These are phyloP conservation scores for Tylopilus cervinicoccineus DNA, from an alignment of 768 basidiomycete genomes.

Conservation along the genomic window DNA sequence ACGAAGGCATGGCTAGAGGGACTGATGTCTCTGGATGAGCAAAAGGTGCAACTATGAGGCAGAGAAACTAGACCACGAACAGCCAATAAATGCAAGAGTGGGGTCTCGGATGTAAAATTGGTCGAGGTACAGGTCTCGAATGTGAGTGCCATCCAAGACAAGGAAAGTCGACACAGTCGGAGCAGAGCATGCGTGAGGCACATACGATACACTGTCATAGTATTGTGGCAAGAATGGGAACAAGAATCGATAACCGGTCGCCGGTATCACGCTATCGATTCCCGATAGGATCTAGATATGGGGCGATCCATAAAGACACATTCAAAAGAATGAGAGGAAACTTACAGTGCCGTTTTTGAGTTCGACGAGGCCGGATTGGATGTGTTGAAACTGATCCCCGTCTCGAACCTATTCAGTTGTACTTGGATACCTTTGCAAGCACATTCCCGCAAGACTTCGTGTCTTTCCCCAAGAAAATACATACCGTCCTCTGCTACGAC, in stretches of 20 bases:
- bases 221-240: constrained; percentile 17
- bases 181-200: background rate
- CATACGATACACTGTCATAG: constrained; percentile 10
- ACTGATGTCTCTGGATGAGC: background rate
- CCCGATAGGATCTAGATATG: background rate
- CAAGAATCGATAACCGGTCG: constrained; percentile 11
- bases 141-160: background rate
- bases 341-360: constrained; percentile 16
- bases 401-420: background rate
- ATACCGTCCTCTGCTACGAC: constrained; percentile 6
- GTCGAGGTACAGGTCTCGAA: constrained; percentile 16
- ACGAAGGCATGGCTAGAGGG: background rate
- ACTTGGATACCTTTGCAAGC: constrained; percentile 3
- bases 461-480: background rate
- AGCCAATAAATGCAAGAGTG: constrained; percentile 10
- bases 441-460: constrained; percentile 5
- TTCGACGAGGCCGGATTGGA: constrained; percentile 14
- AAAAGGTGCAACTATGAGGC: background rate
- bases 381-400: background rate
- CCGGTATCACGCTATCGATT: constrained; percentile 9
- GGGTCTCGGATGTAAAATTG: constrained; percentile 12
- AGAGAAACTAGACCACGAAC: background rate
- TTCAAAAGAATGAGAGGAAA: background rate
- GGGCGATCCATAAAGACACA: background rate
- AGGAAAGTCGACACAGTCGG: constrained; percentile 8